Evolutionary conservation across 768 basidiomycete genomes (phyloP).

Genomic region (Harrya chromipes): DNA sequence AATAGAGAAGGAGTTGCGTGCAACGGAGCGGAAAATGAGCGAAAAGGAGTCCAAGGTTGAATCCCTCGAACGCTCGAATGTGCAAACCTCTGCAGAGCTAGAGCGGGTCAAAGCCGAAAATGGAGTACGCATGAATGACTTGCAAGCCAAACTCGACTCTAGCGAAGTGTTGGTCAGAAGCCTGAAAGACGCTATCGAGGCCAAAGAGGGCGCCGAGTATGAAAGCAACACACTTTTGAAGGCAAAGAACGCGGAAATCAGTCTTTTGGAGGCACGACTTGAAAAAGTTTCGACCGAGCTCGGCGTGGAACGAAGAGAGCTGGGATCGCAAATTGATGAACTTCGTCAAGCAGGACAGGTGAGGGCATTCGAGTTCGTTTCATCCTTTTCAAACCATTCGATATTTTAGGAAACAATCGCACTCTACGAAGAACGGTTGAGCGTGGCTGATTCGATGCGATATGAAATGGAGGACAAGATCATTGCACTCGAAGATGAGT

Average conservation of each 20-base stretch:
- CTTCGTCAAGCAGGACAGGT: constrained; percentile 88
- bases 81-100: constrained; percentile 38
- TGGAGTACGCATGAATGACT: constrained; percentile 40
- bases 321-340: constrained; percentile 75
- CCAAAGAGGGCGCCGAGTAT: constrained; percentile 47
- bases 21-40: constrained; percentile 40
- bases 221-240: constrained; percentile 50
- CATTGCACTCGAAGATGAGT: constrained; percentile 53
- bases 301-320: constrained; percentile 60
- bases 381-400: neutral
- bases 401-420: constrained; percentile 81
- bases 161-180: constrained; percentile 42
- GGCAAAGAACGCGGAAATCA: constrained; percentile 61
- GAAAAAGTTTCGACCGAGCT: constrained; percentile 45
- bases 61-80: constrained; percentile 43
- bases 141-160: constrained; percentile 44
- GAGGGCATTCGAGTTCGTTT: constrained; percentile 15
- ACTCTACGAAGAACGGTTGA: constrained; percentile 87
- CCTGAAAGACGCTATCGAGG: constrained; percentile 51
- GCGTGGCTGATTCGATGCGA: constrained; percentile 61
- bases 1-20: constrained; percentile 42
- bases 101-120: constrained; percentile 47
- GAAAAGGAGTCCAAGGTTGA: constrained; percentile 46
- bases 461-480: constrained; percentile 77
- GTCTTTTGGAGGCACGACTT: constrained; percentile 47